A percentile compares a stretch with the other conserved stretches of the same genome.
Evolutionary conservation across 2,329 filamentous ascomycete genomes (phyloP).

Genomic region (Cladophialophora chaetospira): DNA sequence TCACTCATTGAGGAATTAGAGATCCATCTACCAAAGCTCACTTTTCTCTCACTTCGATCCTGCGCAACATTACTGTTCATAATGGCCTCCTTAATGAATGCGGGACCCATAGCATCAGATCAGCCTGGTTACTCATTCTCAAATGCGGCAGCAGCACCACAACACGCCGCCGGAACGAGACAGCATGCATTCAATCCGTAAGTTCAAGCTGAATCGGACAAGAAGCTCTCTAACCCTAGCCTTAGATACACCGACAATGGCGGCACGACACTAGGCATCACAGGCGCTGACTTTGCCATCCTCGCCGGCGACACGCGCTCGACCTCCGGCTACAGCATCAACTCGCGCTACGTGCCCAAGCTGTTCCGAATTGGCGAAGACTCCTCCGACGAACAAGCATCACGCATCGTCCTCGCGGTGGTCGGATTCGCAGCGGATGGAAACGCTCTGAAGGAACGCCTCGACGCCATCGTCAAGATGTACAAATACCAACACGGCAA

Average conservation of each 20-base stretch:
- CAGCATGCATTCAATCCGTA: constrained; percentile 94
- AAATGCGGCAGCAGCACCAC: constrained; percentile 47
- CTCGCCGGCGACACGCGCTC: constrained; percentile 96
- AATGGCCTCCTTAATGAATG: constrained; percentile 59
- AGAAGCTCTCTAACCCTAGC: constrained; percentile 1
- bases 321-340: constrained; percentile 97
- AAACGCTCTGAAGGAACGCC: constrained; percentile 86
- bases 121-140: constrained; percentile 64
- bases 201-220: constrained; percentile 38
- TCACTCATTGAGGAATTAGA: constrained; percentile 14
- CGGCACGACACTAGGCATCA: constrained; percentile 92
- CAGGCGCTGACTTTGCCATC: constrained; percentile 91
- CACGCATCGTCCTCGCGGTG: constrained; percentile 85
- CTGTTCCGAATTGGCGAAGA: constrained; percentile 96
- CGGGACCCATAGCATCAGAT: constrained; percentile 52
- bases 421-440: constrained; percentile 96
- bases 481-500: constrained; percentile 98
- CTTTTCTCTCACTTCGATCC: constrained; percentile 10
- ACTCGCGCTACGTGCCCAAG: constrained; percentile 92
- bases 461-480: constrained; percentile 96
- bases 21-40: background rate
- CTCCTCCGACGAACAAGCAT: constrained; percentile 63
- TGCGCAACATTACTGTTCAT: constrained; percentile 11
- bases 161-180: constrained; percentile 51
- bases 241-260: constrained; percentile 89